Conservation (phyloP, 2,329 filamentous ascomycete species). For the Epichloe festucae region DNA sequence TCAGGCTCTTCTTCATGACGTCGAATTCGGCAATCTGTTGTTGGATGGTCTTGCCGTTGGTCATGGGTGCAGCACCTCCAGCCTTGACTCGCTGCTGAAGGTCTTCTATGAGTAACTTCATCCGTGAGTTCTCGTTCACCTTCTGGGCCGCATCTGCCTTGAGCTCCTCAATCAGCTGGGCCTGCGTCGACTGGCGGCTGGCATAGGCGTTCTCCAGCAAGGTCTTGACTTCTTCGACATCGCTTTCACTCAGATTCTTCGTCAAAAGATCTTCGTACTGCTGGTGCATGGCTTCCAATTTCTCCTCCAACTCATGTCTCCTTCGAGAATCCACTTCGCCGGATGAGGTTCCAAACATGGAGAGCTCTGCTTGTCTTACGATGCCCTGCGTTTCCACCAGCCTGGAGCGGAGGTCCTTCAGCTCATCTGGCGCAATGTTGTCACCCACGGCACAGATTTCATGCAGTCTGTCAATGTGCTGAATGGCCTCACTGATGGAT, state of each 20-base stretch:
- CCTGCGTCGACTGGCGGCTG: conserved; percentile 60
- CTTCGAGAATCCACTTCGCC: conserved; percentile 53
- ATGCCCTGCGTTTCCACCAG: conserved; percentile 85
- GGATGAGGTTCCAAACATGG: conserved; percentile 57
- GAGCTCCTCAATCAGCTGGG: conserved; percentile 62
- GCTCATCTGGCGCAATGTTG: conserved; percentile 65
- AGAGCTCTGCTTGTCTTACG: conserved; percentile 82
- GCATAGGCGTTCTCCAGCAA: conserved; percentile 65
- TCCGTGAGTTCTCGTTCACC: conserved; percentile 66
- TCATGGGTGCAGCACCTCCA: conserved; percentile 40
- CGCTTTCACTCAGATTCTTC: conserved; percentile 62
- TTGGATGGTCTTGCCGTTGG: conserved; percentile 82
- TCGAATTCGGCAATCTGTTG: conserved; percentile 99
- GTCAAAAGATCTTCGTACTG: conserved; percentile 77
- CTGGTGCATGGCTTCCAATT: conserved; percentile 59
- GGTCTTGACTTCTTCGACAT: conserved; percentile 74
- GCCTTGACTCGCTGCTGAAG: conserved; percentile 62
- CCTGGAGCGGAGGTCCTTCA: conserved; percentile 62
- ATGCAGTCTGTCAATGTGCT: conserved; percentile 66
- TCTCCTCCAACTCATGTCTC: conserved; percentile 63
- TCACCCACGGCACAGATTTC: conserved; percentile 68
- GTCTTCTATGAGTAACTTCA: conserved; percentile 70
- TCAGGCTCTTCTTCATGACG: conserved; percentile 98
- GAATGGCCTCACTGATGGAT: conserved; percentile 69
- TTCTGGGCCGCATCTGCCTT: conserved; percentile 65